Evolutionary conservation across 441 rosid genomes (phyloP).

Genomic region (Gossypium laxum): DNA sequence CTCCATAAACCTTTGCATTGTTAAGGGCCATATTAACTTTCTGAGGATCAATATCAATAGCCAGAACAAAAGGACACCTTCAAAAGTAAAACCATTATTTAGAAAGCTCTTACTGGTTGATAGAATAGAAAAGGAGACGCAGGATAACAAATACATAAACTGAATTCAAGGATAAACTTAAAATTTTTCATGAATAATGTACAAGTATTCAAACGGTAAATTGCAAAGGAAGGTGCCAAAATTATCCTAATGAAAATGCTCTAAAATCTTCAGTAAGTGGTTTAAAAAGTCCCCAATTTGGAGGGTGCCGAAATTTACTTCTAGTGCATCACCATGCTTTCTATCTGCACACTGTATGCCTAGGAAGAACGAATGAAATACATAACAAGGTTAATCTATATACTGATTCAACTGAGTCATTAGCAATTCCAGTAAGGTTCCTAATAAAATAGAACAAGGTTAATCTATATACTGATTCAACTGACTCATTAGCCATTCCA

Average conservation of each 20-base stretch:
- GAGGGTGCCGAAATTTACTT: neutral
- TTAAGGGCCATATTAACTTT: constrained; percentile 28
- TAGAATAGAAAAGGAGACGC: neutral
- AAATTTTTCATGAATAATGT: neutral
- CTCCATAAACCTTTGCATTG: constrained; percentile 41
- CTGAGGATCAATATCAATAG: constrained; percentile 40
- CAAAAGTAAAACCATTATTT: neutral
- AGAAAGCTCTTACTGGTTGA: neutral
- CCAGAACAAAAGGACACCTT: constrained; percentile 36
- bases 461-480: too few species aligned
- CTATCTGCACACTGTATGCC: neutral
- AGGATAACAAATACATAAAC: neutral
- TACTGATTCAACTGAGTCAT: neutral
- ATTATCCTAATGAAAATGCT: too few species aligned
- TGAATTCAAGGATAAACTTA: neutral
- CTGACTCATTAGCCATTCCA: too few species aligned
- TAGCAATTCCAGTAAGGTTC: neutral
- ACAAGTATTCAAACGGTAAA: neutral
- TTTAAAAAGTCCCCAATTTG: neutral
- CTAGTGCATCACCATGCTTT: neutral
- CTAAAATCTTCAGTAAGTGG: neutral
- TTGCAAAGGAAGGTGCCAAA: neutral
- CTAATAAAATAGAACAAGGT: too few species aligned
- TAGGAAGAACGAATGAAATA: neutral
- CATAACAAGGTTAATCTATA: neutral